Conservation (phyloP, 352 stramenopile species). For the Phytophthora pseudosyringae region DNA sequence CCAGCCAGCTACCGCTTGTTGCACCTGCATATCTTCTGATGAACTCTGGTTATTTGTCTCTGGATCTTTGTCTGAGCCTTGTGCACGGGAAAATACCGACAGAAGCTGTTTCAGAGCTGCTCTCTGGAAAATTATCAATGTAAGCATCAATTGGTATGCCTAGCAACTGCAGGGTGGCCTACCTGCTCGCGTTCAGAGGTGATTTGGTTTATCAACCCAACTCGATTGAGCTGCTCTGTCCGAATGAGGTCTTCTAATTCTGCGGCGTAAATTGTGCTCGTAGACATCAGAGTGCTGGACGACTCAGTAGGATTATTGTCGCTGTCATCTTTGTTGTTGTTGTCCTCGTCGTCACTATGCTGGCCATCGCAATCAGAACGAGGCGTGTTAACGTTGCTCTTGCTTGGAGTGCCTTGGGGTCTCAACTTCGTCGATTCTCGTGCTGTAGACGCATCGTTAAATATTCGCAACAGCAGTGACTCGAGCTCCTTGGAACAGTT, state of each 20-base stretch:
- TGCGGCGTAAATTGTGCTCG: constrained; percentile 29
- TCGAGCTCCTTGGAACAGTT: constrained; percentile 70
- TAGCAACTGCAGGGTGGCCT: neutral
- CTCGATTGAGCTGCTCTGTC: constrained; percentile 53
- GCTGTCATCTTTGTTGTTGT: constrained; percentile 19
- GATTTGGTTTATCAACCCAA: constrained; percentile 62
- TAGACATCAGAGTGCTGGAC: constrained; percentile 10
- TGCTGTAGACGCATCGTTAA: constrained; percentile 59
- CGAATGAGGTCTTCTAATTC: constrained; percentile 64
- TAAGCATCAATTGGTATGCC: neutral
- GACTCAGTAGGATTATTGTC: constrained; percentile 3
- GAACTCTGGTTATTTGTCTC: constrained; percentile 34
- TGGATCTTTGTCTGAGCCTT: neutral
- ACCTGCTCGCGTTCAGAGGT: constrained; percentile 68
- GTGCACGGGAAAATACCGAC: constrained; percentile 20
- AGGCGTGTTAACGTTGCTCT: neutral
- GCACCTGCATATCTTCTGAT: constrained; percentile 31
- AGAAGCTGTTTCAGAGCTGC: constrained; percentile 64
- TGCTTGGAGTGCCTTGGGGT: constrained; percentile 10
- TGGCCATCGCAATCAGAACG: constrained; percentile 4
- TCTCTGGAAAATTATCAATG: constrained; percentile 25
- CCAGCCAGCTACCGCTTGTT: neutral
- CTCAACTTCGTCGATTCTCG: constrained; percentile 24
- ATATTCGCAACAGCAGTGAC: constrained; percentile 62
- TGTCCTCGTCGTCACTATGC: constrained; percentile 4